Evolutionary conservation across 305 asterid species (phyloP).

Genomic region (Fraxinus velutina): DNA sequence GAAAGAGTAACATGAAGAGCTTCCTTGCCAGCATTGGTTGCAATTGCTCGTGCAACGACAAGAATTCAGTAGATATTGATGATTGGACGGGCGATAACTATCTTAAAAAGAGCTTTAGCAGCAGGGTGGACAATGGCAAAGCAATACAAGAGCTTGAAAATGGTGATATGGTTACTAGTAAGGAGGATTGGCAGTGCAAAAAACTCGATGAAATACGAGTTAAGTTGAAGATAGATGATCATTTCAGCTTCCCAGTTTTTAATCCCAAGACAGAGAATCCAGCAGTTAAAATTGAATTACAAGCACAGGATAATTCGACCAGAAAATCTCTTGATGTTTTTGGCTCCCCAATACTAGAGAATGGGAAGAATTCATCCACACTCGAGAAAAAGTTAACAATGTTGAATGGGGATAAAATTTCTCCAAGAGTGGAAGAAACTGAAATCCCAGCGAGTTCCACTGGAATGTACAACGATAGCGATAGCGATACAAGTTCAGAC

Average conservation of each 20-base stretch:
- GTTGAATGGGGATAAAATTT: slow-evolving; percentile 52
- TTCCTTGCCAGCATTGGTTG: slow-evolving; percentile 61
- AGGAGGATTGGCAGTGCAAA: slow-evolving; percentile 22
- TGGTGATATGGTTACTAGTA: slow-evolving; percentile 9
- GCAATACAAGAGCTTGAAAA: slow-evolving; percentile 21
- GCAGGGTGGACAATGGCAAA: slow-evolving; percentile 20
- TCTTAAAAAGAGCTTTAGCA: slow-evolving; percentile 13
- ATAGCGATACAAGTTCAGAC: slow-evolving; percentile 77
- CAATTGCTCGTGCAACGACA: slow-evolving; percentile 56
- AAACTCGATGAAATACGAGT: slow-evolving; percentile 27
- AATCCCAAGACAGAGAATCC: slow-evolving; percentile 27
- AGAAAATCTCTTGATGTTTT: slow-evolving; percentile 42
- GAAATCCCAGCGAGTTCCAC: slow-evolving; percentile 40
- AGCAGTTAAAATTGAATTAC: slow-evolving; percentile 13
- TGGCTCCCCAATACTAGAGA: slow-evolving; percentile 37
- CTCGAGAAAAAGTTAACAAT: slow-evolving; percentile 32
- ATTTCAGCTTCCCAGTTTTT: slow-evolving; percentile 37
- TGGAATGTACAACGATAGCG: slow-evolving; percentile 41
- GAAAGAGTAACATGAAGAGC: slow-evolving; percentile 38
- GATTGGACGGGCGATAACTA: slow-evolving; percentile 16
- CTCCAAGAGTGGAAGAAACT: slow-evolving; percentile 34
- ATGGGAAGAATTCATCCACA: slow-evolving; percentile 25
- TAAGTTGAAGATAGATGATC: slow-evolving; percentile 26
- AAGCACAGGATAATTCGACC: slow-evolving; percentile 22
- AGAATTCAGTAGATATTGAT: slow-evolving; percentile 49